These are phyloP conservation scores for Podospora didyma DNA, from an alignment of 495 filamentous ascomycete genomes.

Conservation along the genomic window DNA sequence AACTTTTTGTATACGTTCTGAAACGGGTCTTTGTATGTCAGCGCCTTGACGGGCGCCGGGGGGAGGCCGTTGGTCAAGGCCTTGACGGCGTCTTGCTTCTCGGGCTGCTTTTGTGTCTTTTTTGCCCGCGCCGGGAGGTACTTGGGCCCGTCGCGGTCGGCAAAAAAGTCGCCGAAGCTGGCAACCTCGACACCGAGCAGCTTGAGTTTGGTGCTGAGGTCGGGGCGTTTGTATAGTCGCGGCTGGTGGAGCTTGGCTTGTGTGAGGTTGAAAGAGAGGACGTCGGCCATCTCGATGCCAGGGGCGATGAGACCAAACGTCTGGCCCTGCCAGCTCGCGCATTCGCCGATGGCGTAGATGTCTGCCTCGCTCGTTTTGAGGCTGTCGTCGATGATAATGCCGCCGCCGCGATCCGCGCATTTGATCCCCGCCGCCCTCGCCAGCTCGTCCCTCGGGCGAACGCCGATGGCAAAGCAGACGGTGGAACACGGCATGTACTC, in stretches of 20 bases:
- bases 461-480: constrained; percentile 91
- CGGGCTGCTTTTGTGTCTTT: constrained; percentile 25
- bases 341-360: constrained; percentile 92
- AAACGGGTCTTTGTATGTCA: constrained; percentile 93
- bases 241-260: constrained; percentile 69
- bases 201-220: constrained; percentile 93
- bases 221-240: constrained; percentile 74
- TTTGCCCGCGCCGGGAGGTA: constrained; percentile 57
- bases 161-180: constrained; percentile 95
- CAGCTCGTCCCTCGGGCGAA: constrained; percentile 79
- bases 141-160: constrained; percentile 82
- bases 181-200: constrained; percentile 91
- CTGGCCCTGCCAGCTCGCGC: constrained; percentile 89
- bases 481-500: constrained; percentile 77
- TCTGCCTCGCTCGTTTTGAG: constrained; percentile 68
- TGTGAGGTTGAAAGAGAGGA: constrained; percentile 91
- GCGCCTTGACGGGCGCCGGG: constrained; percentile 67
- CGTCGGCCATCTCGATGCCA: constrained; percentile 94
- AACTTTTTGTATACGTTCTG: constrained; percentile 96
- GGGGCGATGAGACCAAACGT: constrained; percentile 93
- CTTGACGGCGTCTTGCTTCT: constrained; percentile 32
- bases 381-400: constrained; percentile 69
- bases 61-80: constrained; percentile 50
- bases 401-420: constrained; percentile 69
- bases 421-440: constrained; percentile 67